Base-by-base conservation (phyloP, 1,139 yeast species). In the Meyerozyma sp. region DNA sequence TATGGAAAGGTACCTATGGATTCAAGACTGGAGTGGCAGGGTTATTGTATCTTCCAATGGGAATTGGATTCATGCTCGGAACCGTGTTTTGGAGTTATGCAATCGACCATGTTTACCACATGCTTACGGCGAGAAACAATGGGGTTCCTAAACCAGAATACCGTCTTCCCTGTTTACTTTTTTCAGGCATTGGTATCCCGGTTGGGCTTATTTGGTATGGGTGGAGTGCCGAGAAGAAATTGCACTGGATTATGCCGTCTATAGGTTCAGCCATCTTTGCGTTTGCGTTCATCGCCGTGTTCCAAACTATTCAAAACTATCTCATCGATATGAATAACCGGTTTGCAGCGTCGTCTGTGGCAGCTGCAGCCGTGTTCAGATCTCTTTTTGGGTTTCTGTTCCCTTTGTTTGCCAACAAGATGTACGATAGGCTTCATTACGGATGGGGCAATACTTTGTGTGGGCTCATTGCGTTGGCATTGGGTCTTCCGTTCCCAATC, bases 401-500 rank as follows among this genome's bases (percentile, higher is more conserved):
- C 59, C 81, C 81, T 20, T 56, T 75, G 37, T 75, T 75, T 53
- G 76, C 76, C 4, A 58, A 62, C 13, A 58, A 63, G 16, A 71
- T 75, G 78, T 75, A 73, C 50, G 62, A 51, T 21, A 58, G 46
- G 23, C 54, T 75, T 27, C 77, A 80, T 26, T 80, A 79, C 50
- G 88, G 86, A 6, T 81, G 87, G 87, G 84, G 84, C 14, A 79
- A 79, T 51, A 76, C 85, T 0, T 57, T 82, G 54, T 77, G 81
- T 56, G 87, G 77, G 0, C 63, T 81, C 32, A 61, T 81, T 40
- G 81, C 76, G 8, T 54, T 81, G 29, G 73, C 67, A 1, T 64
- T 82, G 39, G 88, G 88, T 6, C 62, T 82, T 6, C 87, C 85
- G 4, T 81, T 81, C 63, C 87, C 88, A 3, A 52, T 81, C 13